Evolutionary conservation across 2,329 filamentous ascomycete species (phyloP).

Genomic region (Penicillium crustosum): DNA sequence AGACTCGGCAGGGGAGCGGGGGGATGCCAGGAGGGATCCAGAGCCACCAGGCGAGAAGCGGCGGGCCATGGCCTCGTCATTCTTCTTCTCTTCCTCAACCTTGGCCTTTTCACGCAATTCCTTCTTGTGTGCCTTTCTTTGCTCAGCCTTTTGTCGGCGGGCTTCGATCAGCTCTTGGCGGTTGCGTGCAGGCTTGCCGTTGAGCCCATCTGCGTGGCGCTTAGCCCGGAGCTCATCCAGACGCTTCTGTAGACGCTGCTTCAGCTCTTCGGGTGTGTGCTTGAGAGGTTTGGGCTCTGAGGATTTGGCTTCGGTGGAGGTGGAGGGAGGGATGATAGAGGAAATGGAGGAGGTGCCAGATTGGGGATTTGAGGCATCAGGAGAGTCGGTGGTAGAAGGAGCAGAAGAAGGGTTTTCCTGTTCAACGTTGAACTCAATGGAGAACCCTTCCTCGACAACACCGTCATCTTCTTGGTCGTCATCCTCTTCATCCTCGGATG

Average conservation of each 20-base stretch:
- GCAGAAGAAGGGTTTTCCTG: slow-evolving; percentile 42
- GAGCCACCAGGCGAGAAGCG: slow-evolving; percentile 58
- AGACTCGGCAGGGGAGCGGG: slow-evolving; percentile 50
- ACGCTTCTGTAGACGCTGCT: slow-evolving; percentile 74
- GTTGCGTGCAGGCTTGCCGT: slow-evolving; percentile 79
- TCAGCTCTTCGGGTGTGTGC: slow-evolving; percentile 70
- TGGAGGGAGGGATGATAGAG: slow-evolving; percentile 56
- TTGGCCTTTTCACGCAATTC: slow-evolving; percentile 74
- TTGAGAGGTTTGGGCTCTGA: slow-evolving; percentile 61
- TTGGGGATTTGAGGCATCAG: slow-evolving; percentile 56
- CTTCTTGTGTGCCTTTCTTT: slow-evolving; percentile 86
- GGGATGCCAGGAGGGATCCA: slow-evolving; percentile 57
- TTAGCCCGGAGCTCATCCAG: slow-evolving; percentile 82
- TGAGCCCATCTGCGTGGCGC: slow-evolving; percentile 80
- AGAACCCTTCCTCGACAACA: slow-evolving; percentile 51
- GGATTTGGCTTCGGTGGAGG: slow-evolving; percentile 29
- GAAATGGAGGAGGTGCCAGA: slow-evolving; percentile 67
- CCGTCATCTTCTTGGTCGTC: slow-evolving; percentile 39
- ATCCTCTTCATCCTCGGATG: slow-evolving; percentile 26
- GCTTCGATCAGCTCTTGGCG: slow-evolving; percentile 90
- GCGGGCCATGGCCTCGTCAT: slow-evolving; percentile 58
- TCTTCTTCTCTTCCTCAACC: slow-evolving; percentile 69
- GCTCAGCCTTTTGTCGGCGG: slow-evolving; percentile 80
- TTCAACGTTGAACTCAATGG: slow-evolving; percentile 47
- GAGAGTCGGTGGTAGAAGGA: slow-evolving; percentile 57